Percentiles rank a stretch among this genome's conserved stretches.
These are phyloP conservation scores for Tetracladium marchalianum DNA, from an alignment of 495 filamentous ascomycete genomes.

Conservation along the genomic window DNA sequence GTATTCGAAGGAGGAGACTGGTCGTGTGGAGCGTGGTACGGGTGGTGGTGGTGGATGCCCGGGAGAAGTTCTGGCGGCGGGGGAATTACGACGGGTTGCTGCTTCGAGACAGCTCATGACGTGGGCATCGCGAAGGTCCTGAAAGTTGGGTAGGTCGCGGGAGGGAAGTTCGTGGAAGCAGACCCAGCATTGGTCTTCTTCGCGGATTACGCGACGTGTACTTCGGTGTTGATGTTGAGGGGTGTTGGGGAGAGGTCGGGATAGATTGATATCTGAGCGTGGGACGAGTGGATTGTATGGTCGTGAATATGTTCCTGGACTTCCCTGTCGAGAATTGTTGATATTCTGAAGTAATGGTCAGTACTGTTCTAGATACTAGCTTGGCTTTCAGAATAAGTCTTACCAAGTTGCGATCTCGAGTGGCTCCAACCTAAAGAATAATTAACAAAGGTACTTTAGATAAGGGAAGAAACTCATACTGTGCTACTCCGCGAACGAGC, in stretches of 20 bases:
- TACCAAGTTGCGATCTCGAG: constrained; percentile 2
- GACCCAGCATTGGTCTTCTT: constrained; percentile 87
- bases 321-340: background rate
- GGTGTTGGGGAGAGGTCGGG: background rate
- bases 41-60: background rate
- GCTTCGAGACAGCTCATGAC: constrained; percentile 62
- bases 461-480: constrained; percentile 1
- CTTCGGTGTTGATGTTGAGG: constrained; percentile 2
- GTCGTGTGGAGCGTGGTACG: background rate
- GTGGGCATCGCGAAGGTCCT: constrained; percentile 62
- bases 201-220: constrained; percentile 38
- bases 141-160: constrained; percentile 44
- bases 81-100: background rate
- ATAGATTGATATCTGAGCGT: background rate
- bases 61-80: too few relatives aligned
- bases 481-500: constrained; percentile 14
- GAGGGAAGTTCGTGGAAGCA: constrained; percentile 71
- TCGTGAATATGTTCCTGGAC: too few relatives aligned
- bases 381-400: background rate
- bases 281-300: background rate
- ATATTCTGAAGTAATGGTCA: background rate
- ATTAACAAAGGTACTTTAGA: background rate
- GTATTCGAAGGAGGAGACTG: background rate
- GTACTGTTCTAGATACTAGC: background rate
- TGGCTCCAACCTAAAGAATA: constrained; percentile 2